These are phyloP conservation scores for Prinsepia uniflora DNA, from an alignment of 306 rosid genomes.

Conservation along the genomic window DNA sequence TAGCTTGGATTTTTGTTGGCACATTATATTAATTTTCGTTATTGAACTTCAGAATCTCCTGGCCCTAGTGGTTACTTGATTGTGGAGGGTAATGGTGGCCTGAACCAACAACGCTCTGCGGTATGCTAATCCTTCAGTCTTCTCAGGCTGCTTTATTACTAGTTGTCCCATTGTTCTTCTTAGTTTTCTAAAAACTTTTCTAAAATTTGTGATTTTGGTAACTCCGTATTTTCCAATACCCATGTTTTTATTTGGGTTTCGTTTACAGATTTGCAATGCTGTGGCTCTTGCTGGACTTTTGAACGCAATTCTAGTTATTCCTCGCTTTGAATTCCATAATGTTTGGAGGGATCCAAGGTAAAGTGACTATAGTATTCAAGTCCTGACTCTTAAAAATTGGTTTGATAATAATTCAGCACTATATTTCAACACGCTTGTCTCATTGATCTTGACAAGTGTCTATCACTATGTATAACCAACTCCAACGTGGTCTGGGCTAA, in stretches of 20 bases:
- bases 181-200: neutral
- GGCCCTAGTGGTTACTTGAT: constrained; percentile 64
- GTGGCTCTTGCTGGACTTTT: constrained; percentile 95
- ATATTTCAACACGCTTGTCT: neutral
- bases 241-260: neutral
- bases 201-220: neutral
- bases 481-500: neutral
- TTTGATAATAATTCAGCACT: constrained; percentile 1
- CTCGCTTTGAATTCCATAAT: constrained; percentile 78
- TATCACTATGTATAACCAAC: neutral
- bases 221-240: neutral
- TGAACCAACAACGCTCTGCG: constrained; percentile 95
- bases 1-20: neutral
- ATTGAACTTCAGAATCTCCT: constrained; percentile 51
- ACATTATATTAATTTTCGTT: constrained; percentile 9
- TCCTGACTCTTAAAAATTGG: neutral
- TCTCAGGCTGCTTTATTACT: constrained; percentile 6
- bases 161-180: constrained; percentile 5
- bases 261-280: constrained; percentile 81
- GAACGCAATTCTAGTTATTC: constrained; percentile 80
- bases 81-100: constrained; percentile 97
- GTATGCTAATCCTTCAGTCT: constrained; percentile 35
- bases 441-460: constrained; percentile 1
- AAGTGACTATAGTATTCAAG: constrained; percentile 18
- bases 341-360: constrained; percentile 96